A percentile compares a stretch with the other conserved stretches of the same genome.
Evolutionary conservation across 2,329 filamentous ascomycete species (phyloP).

Genomic region (Fusarium sp.): DNA sequence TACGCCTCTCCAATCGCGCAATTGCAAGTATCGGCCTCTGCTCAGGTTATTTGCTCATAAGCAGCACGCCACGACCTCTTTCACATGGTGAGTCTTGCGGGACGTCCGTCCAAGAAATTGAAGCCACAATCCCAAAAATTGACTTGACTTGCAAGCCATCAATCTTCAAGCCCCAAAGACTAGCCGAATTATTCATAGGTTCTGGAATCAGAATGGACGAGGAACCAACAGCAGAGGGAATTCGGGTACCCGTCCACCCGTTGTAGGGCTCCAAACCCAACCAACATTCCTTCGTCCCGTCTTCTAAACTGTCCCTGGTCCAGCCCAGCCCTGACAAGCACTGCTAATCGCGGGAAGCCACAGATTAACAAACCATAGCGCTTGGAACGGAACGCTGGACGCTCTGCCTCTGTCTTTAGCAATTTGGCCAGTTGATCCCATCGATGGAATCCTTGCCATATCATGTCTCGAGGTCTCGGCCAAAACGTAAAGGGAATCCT

Average conservation of each 20-base stretch:
- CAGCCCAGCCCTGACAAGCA: constrained; percentile 35
- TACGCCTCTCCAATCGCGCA: background rate
- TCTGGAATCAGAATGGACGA: constrained; percentile 17
- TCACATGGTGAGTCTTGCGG: background rate
- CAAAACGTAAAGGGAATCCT: constrained; percentile 9
- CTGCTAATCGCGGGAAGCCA: constrained; percentile 44
- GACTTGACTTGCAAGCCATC: constrained; percentile 7
- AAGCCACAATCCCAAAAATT: constrained; percentile 2
- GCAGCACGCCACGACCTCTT: constrained; percentile 8
- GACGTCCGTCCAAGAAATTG: background rate
- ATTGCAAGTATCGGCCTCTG: background rate
- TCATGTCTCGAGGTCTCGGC: background rate
- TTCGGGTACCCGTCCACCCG: constrained; percentile 29
- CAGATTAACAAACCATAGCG: constrained; percentile 35
- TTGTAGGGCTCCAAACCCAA: constrained; percentile 32
- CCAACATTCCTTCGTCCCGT: constrained; percentile 37
- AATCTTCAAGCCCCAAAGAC: constrained; percentile 35
- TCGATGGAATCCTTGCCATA: constrained; percentile 24
- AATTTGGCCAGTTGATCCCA: constrained; percentile 12
- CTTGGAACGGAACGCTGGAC: constrained; percentile 29
- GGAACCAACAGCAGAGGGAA: constrained; percentile 21
- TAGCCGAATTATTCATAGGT: constrained; percentile 12
- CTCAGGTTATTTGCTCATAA: background rate
- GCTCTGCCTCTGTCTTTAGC: constrained; percentile 1
- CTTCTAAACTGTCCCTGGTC: constrained; percentile 24